Percentiles rank a stretch among this genome's conserved stretches.
phyloP scores from a whole-genome alignment of 306 rosid genomes.

The Biancaea sappan region DNA sequence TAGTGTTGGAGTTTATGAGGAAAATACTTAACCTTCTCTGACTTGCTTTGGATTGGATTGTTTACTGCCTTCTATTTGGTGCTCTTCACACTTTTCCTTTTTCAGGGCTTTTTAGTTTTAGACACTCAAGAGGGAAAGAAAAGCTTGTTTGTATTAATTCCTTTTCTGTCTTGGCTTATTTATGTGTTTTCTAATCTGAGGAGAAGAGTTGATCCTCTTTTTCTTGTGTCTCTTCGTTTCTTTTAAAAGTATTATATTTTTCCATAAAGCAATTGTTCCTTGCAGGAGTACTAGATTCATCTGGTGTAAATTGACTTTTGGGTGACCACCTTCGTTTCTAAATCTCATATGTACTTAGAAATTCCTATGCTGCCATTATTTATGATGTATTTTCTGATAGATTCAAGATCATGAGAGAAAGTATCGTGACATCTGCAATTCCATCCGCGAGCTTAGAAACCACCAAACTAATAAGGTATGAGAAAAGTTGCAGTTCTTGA shows the following conservation, averaged over 20 bases:
- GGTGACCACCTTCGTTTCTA: background rate
- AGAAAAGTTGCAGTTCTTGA: slow-evolving; percentile 15
- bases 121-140: background rate
- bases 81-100: no score
- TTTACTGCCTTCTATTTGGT: no score
- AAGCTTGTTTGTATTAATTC: background rate
- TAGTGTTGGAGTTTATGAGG: background rate
- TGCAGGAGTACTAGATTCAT: slow-evolving; percentile 7
- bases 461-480: slow-evolving; percentile 74
- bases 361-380: background rate
- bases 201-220: background rate
- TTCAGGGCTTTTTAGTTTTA: background rate
- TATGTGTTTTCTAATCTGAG: background rate
- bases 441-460: slow-evolving; percentile 49
- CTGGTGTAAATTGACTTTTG: background rate
- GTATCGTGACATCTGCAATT: slow-evolving; percentile 13
- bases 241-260: background rate
- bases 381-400: slow-evolving; percentile 43
- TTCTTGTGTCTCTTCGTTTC: background rate
- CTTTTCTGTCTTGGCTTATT: background rate
- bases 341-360: background rate
- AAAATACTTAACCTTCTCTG: background rate
- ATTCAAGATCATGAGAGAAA: slow-evolving; percentile 53
- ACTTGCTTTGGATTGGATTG: no score
- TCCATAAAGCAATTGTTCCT: background rate